Conservation (phyloP, 1,284 basidiomycete species). For the Cutaneotrichosporon cyanovorans region DNA sequence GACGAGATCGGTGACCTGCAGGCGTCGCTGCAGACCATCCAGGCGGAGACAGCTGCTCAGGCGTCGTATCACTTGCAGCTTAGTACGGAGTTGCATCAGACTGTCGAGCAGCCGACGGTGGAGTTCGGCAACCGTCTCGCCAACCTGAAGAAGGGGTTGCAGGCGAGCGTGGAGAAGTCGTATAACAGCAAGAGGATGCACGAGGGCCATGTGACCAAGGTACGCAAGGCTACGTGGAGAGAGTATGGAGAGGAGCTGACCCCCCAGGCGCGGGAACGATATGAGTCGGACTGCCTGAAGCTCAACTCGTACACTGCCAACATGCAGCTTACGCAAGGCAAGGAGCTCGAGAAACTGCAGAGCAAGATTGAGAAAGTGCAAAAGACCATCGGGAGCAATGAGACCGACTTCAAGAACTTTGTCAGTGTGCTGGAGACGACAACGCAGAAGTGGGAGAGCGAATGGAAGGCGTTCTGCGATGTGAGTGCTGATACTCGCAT, state of each 20-base stretch:
- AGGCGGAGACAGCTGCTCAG: slow-evolving; percentile 76
- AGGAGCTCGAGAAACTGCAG: slow-evolving; percentile 84
- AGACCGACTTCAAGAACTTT: slow-evolving; percentile 85
- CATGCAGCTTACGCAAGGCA: slow-evolving; percentile 83
- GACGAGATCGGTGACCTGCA: slow-evolving; percentile 88
- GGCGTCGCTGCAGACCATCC: slow-evolving; percentile 66
- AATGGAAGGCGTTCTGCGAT: slow-evolving; percentile 91
- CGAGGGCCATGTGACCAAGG: slow-evolving; percentile 71
- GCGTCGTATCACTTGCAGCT: slow-evolving; percentile 50
- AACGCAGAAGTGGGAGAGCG: slow-evolving; percentile 76
- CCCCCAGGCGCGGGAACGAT: slow-evolving; percentile 74
- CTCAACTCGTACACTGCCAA: slow-evolving; percentile 96
- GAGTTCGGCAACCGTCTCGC: slow-evolving; percentile 62
- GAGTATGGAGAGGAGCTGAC: not conserved
- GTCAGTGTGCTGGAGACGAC: slow-evolving; percentile 74
- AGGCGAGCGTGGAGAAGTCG: slow-evolving; percentile 72
- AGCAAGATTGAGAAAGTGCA: slow-evolving; percentile 81
- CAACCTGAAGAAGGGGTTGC: slow-evolving; percentile 61
- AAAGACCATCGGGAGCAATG: slow-evolving; percentile 79
- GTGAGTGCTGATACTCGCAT: slow-evolving; percentile 26
- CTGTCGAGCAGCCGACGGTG: slow-evolving; percentile 62
- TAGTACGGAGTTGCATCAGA: slow-evolving; percentile 68
- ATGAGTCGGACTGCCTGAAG: slow-evolving; percentile 85
- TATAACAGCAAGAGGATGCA: slow-evolving; percentile 79
- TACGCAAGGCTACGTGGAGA: slow-evolving; percentile 14